Evolutionary conservation across 257 asterid genomes (phyloP), one percentile per base, ranked within the genome.

Genomic region (Schizonepeta tenuifolia): DNA sequence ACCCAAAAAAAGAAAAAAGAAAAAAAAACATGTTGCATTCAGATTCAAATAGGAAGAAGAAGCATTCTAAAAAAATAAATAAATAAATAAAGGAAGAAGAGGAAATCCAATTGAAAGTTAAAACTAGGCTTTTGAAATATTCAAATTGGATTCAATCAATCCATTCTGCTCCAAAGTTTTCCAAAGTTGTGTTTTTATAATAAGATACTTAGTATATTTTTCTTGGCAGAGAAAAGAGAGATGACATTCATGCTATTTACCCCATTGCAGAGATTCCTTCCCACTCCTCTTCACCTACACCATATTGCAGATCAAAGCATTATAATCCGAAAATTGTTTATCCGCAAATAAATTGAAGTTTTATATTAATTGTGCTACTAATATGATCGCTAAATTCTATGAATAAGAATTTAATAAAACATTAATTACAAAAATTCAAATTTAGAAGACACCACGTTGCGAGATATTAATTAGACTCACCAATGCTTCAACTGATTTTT

Each of bases 251-350:
- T n/a, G 17, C 20, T 6, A 2, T 50, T 81, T 82, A 92, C 97
- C 97, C 98, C 96, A 92, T 65, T 92, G 96, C 57, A 90, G 70
- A 5, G 96, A 77, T 70, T 92, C 96, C 83, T 85, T 90, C 61
- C 98, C 96, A n/a, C 92, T 92, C 83, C 79, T 86, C 84, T 83
- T 90, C 75, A 92, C 93, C 98, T 90, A 71, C 51, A 17, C 18
- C 67, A 62, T 4, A 21, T 51, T 22, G 54, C 53, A 31, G 14
- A 53, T 24, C 38, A 51, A 36, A 31, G 33, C 18, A 47, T 44
- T 50, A 57, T 53, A 1, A 46, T 46, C 18, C 2, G 4, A 14
- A 3, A 12, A 46, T 14, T 43, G 7, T 46, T 46, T 46, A 6
- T 1, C 51, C 14, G 6, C 9, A 46, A 46, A 46, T 5, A 46